Evolutionary conservation across 805 yeast genomes (phyloP).

Genomic region (Metschnikowia rubicola): DNA sequence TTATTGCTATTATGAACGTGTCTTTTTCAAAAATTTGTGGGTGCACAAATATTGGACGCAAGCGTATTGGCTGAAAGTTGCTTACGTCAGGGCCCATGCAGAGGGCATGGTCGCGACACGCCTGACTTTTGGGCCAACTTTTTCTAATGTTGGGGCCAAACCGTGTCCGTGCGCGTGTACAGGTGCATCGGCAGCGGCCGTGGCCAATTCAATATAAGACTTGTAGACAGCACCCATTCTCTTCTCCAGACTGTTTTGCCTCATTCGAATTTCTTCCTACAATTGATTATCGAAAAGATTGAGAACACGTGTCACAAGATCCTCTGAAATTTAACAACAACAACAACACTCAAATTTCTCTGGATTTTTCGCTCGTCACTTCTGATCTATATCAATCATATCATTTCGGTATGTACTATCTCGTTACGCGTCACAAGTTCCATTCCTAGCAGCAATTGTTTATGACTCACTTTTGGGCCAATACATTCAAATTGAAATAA

Average conservation of each 20-base stretch:
- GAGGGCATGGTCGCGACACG: constrained; percentile 14
- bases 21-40: not conserved
- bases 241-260: constrained; percentile 1
- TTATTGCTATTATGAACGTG: not conserved
- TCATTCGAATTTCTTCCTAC: constrained; percentile 1
- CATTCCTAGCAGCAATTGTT: not conserved
- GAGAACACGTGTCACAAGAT: not conserved
- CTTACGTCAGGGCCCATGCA: constrained; percentile 19
- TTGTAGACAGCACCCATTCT: constrained; percentile 2
- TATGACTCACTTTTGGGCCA: not conserved
- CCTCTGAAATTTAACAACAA: constrained; percentile 8
- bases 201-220: constrained; percentile 14
- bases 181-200: constrained; percentile 9
- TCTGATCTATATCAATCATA: constrained; percentile 6
- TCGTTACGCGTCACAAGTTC: no score
- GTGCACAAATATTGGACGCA: not conserved
- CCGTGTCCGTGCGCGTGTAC: constrained; percentile 7
- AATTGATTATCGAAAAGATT: constrained; percentile 1
- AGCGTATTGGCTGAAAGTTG: not conserved
- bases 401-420: constrained; percentile 10
- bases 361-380: constrained; percentile 1
- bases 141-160: constrained; percentile 19
- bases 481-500: no score
- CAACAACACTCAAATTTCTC: constrained; percentile 9
- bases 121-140: constrained; percentile 20